Conservation (phyloP, 345 rosid genomes). For the Eucalyptus pumila region DNA sequence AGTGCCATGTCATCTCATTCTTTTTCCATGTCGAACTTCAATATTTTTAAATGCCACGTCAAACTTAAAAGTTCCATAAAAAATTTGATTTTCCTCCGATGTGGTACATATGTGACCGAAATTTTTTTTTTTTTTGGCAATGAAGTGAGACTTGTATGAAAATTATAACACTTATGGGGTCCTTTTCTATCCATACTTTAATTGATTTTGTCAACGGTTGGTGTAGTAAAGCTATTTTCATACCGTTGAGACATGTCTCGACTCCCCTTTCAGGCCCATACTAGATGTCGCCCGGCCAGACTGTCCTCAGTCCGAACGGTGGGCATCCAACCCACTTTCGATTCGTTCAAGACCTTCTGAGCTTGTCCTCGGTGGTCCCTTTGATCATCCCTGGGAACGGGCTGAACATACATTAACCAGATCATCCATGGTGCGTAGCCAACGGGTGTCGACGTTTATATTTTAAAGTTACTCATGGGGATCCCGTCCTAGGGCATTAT, state of each 20-base stretch:
- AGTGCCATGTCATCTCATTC: no score
- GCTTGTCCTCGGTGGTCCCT: not conserved
- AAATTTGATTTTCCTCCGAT: no score
- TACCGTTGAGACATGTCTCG: not conserved
- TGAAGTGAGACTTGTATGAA: no score
- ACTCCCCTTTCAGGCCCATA: not conserved
- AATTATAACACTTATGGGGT: no score
- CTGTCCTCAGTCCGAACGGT: not conserved
- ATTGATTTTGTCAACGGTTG: not conserved
- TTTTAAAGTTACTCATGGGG: not conserved
- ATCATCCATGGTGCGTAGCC: no score
- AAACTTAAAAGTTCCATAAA: no score
- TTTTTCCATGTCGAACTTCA: no score
- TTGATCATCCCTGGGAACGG: not conserved
- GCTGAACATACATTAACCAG: no score
- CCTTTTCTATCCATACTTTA: no score
- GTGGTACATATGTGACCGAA: fast-evolving
- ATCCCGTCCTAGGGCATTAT: not conserved
- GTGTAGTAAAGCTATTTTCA: not conserved
- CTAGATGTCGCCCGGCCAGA: not conserved
- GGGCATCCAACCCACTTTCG: not conserved
- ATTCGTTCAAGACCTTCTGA: no score
- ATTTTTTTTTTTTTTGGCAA: fast-evolving
- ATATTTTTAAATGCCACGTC: no score
- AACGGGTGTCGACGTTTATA: no score